Percentiles rank a stretch among this genome's conserved stretches.
These are phyloP conservation scores for Orbilia oligospora DNA, from an alignment of 2,329 filamentous ascomycete species.

Conservation along the genomic window DNA sequence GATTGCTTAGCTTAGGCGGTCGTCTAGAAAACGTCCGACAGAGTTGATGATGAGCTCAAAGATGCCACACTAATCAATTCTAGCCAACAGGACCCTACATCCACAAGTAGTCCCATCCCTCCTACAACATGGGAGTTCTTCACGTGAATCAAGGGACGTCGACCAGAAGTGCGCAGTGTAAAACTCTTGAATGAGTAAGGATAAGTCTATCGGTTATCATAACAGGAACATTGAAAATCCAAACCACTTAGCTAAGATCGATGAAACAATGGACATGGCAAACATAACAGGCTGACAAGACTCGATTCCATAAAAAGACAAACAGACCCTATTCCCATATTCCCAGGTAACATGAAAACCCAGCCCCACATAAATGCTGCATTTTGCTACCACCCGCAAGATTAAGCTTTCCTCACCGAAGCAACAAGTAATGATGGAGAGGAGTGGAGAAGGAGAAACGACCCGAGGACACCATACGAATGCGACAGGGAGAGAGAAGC, in stretches of 20 bases:
- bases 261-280: neutral
- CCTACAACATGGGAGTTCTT: neutral
- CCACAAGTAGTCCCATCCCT: neutral
- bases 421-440: slow-evolving; percentile 17
- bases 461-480: slow-evolving; percentile 58
- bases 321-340: slow-evolving; percentile 32
- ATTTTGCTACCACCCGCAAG: slow-evolving; percentile 32
- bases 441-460: slow-evolving; percentile 15
- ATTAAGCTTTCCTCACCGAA: slow-evolving; percentile 20
- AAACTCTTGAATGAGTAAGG: slow-evolving; percentile 5
- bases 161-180: neutral
- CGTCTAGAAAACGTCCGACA: too few species aligned
- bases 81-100: neutral
- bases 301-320: slow-evolving; percentile 11
- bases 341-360: slow-evolving; percentile 28
- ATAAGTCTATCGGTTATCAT: slow-evolving; percentile 34
- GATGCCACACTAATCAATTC: too few species aligned
- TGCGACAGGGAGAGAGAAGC: slow-evolving; percentile 32
- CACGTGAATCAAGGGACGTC: neutral
- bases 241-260: slow-evolving; percentile 13
- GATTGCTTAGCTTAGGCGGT: too few species aligned
- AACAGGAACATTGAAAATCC: slow-evolving; percentile 1
- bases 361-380: slow-evolving; percentile 17
- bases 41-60: too few species aligned
- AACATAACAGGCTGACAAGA: slow-evolving; percentile 1